Percentiles rank a stretch among this genome's conserved stretches.
Evolutionary conservation across 306 rosid genomes (phyloP).

Genomic region (Glycine soja): DNA sequence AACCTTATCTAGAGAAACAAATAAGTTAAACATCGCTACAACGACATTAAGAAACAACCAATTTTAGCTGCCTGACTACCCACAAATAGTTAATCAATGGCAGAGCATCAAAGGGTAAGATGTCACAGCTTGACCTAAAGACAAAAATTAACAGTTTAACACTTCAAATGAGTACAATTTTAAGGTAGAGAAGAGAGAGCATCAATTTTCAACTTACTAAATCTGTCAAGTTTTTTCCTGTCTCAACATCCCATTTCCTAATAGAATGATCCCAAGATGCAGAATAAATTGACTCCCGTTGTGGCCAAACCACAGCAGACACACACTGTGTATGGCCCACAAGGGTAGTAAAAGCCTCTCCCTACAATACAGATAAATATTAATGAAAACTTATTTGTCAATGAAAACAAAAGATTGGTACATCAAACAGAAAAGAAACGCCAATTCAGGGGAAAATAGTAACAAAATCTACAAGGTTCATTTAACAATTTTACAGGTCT

Average conservation of each 20-base stretch:
- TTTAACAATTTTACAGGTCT: not conserved
- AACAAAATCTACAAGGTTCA: constrained; percentile 22
- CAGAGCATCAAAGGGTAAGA: not conserved
- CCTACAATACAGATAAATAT: constrained; percentile 55
- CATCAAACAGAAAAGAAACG: constrained; percentile 23
- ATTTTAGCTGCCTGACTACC: not conserved
- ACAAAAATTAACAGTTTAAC: not conserved
- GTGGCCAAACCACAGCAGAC: constrained; percentile 85
- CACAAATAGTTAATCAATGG: constrained; percentile 12
- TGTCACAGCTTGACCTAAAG: not conserved
- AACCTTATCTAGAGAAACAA: constrained; percentile 9
- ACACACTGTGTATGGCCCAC: constrained; percentile 93
- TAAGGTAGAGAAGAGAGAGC: not conserved
- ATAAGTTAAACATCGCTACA: not conserved
- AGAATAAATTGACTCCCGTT: constrained; percentile 75
- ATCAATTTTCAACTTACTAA: constrained; percentile 61
- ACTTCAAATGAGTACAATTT: not conserved
- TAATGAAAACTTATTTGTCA: constrained; percentile 18
- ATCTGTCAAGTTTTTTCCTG: constrained; percentile 66
- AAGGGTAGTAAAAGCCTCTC: constrained; percentile 75
- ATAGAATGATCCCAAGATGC: constrained; percentile 95
- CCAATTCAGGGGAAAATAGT: not conserved
- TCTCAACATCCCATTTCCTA: constrained; percentile 87
- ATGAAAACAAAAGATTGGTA: constrained; percentile 3
- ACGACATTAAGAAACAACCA: not conserved